These are phyloP conservation scores for Daldinia sp. DNA, from an alignment of 2,329 filamentous ascomycete species.

Conservation along the genomic window DNA sequence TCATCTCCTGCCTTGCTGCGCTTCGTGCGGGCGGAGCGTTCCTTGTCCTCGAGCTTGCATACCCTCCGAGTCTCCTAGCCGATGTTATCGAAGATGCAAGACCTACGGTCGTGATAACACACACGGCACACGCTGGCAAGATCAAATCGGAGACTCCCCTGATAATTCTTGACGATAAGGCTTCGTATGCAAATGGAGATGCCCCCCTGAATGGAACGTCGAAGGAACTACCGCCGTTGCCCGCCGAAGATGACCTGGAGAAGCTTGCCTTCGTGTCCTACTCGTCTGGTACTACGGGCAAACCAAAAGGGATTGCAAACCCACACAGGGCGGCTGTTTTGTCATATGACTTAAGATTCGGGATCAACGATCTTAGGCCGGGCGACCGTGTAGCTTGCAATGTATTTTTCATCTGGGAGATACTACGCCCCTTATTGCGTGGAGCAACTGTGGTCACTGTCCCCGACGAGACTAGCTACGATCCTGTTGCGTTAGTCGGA, in stretches of 20 bases:
- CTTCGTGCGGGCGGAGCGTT: constrained; percentile 82
- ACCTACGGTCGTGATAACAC: constrained; percentile 75
- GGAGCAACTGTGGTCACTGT: constrained; percentile 80
- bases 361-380: constrained; percentile 71
- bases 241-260: constrained; percentile 73
- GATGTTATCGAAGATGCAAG: constrained; percentile 80
- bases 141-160: constrained; percentile 70
- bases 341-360: constrained; percentile 78
- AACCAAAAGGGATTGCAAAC: constrained; percentile 83
- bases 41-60: constrained; percentile 80
- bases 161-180: constrained; percentile 67
- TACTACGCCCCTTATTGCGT: constrained; percentile 76
- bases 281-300: constrained; percentile 77
- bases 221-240: constrained; percentile 58
- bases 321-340: constrained; percentile 76
- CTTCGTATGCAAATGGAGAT: constrained; percentile 41
- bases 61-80: constrained; percentile 75
- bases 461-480: constrained; percentile 79
- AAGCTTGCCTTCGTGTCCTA: constrained; percentile 82
- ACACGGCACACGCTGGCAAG: constrained; percentile 68
- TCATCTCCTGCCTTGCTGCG: constrained; percentile 80
- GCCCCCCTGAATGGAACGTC: constrained; percentile 47
- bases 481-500: constrained; percentile 77
- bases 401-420: constrained; percentile 89
- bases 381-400: constrained; percentile 87